Evolutionary conservation across 768 basidiomycete species (phyloP).

Genomic region (Ephemerocybe angulata): DNA sequence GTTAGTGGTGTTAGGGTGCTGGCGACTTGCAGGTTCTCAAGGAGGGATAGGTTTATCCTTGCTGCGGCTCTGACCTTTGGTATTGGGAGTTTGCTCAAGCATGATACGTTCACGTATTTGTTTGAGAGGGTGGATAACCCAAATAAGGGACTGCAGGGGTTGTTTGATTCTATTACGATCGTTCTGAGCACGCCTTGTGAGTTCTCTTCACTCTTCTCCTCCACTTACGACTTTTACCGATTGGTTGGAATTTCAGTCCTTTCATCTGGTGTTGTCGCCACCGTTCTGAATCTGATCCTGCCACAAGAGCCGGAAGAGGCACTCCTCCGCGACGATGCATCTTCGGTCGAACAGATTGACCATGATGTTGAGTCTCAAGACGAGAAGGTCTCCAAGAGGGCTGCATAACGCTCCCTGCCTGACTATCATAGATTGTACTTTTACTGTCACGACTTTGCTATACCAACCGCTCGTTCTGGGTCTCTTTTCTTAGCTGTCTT

Average conservation of each 20-base stretch:
- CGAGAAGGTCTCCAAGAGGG: not conserved
- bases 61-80: conserved; percentile 69
- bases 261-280: conserved; percentile 53
- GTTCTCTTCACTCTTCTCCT: conserved; percentile 21
- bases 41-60: conserved; percentile 67
- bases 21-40: conserved; percentile 52
- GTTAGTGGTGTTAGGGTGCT: conserved; percentile 72
- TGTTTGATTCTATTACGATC: conserved; percentile 78
- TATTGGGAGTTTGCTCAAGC: conserved; percentile 66
- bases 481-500: too few relatives aligned
- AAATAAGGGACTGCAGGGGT: conserved; percentile 55
- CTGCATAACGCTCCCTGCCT: too few relatives aligned
- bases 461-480: too few relatives aligned
- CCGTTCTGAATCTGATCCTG: conserved; percentile 54
- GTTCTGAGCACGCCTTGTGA: conserved; percentile 78
- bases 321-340: conserved; percentile 11
- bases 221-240: not conserved
- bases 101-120: conserved; percentile 60
- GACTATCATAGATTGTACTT: too few relatives aligned
- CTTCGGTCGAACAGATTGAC: conserved; percentile 24
- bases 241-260: conserved; percentile 39
- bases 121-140: conserved; percentile 59
- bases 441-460: too few relatives aligned
- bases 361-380: conserved; percentile 2
- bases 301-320: conserved; percentile 34